Evolutionary conservation across 2,329 filamentous ascomycete genomes (phyloP), one percentile per base, ranked within the genome.

Genomic region (Anthostomella pinea): DNA sequence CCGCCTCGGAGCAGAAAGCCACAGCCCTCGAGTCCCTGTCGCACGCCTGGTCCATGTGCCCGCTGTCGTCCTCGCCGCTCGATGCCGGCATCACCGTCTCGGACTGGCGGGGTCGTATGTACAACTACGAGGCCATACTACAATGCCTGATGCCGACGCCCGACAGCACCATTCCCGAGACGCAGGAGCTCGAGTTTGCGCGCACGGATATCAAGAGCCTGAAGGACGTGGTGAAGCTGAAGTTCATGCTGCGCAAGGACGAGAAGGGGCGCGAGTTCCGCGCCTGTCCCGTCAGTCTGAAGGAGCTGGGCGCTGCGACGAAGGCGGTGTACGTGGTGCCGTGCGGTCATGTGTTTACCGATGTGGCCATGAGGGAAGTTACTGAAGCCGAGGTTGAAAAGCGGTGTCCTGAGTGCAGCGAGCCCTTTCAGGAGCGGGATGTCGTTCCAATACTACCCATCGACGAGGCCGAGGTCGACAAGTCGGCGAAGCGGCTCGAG

Each of bases 321-420:
- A 91, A 84, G 62, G 75, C 88, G 1, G 87, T 95, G 2, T 98
- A 97, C 54, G 56, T 98, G 3, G 87, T 97, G 4, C 93, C 93
- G 0, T 98, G 93, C 55, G 94, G 93, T 0, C 94, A 98, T 68
- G 90, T 87, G 1, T 97, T 97, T 64, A 83, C 87, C 1, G 89
- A 94, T 43, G 80, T 81, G 35, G 88, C 89, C 6, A 82, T 97
- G 48, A 85, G 83, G 49, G 86, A 93, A 63, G 79, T 94, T n/a
- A 59, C 68, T 3, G 39, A 28, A 6, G 35, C 40, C 19, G 51
- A 50, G 21, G 39, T 37, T 18, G 45, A 85, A 46, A 69, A 72
- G 18, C 56, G 60, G 0, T 84, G 80, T 39, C 75, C 79, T 0
- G 75, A 91, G 65, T 98, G 93, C 63, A 87, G 84, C 48, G 79